These are phyloP conservation scores for Monilinia fructicola DNA, from an alignment of 2,329 filamentous ascomycete genomes.

Conservation along the genomic window DNA sequence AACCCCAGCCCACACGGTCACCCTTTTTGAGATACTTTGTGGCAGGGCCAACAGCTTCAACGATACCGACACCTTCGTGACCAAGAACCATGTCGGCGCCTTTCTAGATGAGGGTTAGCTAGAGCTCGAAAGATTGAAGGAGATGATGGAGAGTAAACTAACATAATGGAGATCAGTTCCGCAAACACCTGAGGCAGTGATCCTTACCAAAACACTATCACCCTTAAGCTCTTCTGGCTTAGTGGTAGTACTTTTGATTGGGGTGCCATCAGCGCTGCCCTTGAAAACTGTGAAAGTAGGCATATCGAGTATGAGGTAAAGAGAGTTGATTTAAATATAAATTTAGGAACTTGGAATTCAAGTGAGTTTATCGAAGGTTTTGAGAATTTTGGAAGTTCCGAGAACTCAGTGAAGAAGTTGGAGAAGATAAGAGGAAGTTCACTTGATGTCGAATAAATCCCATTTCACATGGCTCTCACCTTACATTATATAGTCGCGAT, in stretches of 20 bases:
- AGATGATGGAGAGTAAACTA: not conserved
- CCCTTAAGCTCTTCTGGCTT: constrained; percentile 23
- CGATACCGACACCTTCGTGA: constrained; percentile 67
- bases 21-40: constrained; percentile 46
- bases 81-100: constrained; percentile 48
- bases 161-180: constrained; percentile 28
- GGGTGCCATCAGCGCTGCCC: constrained; percentile 19
- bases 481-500: constrained; percentile 5
- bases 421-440: constrained; percentile 7
- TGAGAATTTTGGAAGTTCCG: not conserved
- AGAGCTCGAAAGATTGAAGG: not conserved
- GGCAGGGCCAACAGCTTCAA: constrained; percentile 57
- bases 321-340: not conserved
- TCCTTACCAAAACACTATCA: constrained; percentile 26
- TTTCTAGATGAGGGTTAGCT: constrained; percentile 22
- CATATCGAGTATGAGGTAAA: constrained; percentile 14
- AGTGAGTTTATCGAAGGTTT: not conserved
- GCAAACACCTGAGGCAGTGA: constrained; percentile 27
- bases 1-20: constrained; percentile 51
- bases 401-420: not conserved
- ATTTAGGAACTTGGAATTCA: not conserved
- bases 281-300: constrained; percentile 29
- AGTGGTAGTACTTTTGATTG: constrained; percentile 24
- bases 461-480: not conserved
- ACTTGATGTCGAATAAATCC: constrained; percentile 3